A percentile compares a stretch with the other conserved stretches of the same genome.
These are phyloP conservation scores for Magnolia changhungtana DNA, from an alignment of 164 flowering plant species.

Conservation along the genomic window DNA sequence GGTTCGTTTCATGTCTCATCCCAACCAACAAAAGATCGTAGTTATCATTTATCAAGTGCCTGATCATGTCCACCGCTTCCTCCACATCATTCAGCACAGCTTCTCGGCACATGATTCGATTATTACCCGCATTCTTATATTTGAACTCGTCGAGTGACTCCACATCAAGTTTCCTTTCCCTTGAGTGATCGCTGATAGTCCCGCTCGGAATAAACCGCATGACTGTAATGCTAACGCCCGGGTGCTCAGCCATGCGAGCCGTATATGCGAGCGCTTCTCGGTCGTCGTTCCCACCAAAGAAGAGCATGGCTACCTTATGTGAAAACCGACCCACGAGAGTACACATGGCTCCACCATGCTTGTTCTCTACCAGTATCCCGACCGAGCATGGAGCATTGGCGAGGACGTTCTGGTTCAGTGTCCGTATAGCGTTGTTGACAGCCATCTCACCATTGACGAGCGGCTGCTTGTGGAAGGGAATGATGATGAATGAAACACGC, in stretches of 20 bases:
- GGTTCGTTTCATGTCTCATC: conserved; percentile 23
- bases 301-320: conserved; percentile 24
- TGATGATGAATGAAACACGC: conserved; percentile 22
- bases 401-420: conserved; percentile 25
- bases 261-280: conserved; percentile 32
- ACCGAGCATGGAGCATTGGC: conserved; percentile 43
- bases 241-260: conserved; percentile 15
- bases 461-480: conserved; percentile 32
- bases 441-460: conserved; percentile 1
- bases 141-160: conserved; percentile 18
- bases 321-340: neutral
- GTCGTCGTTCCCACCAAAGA: conserved; percentile 39
- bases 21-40: conserved; percentile 35
- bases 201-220: conserved; percentile 7
- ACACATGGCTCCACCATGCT: neutral
- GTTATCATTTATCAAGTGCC: conserved; percentile 11
- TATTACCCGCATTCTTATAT: conserved; percentile 4
- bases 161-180: conserved; percentile 22
- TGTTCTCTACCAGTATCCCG: conserved; percentile 33
- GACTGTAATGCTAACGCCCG: neutral
- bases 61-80: conserved; percentile 13
- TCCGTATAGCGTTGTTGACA: conserved; percentile 7
- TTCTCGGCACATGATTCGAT: conserved; percentile 22
- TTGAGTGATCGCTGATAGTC: neutral
- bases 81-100: conserved; percentile 21